Evolutionary conservation across 306 rosid genomes (phyloP), one percentile per base, ranked within the genome.

Genomic region (Hippophae tibetana): DNA sequence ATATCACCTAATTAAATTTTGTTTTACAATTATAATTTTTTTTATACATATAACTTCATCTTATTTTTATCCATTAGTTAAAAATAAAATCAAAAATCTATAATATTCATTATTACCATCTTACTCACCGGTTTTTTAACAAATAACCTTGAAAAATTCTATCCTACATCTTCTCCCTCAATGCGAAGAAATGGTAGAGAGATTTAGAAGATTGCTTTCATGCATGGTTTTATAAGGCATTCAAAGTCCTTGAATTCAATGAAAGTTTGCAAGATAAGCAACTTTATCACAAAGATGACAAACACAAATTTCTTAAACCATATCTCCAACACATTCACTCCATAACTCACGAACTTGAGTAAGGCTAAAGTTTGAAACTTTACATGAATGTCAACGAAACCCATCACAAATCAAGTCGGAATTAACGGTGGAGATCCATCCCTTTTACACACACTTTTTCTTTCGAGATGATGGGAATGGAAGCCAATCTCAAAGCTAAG

Each of bases 381-480:
- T 84, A 57, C 65, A 65, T 82, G 71, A 88, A 83, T 67, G 23
- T 52, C 7, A 60, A 38, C 1, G 53, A 6, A 2, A 7, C 13
- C 13, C 53, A 13, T 12, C 63, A 8, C 5, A 31, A 31, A 31
- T 31, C 38, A 2, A 50, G 46, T 7, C 25, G 55, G 0, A 60
- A 43, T 12, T 71, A 54, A 10, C 72, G 82, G 68, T 93, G 97
- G 97, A 77, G 70, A 69, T 78, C 95, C 0, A 70, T 77, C 54
- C 85, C 83, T 60, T 86, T 88, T 76, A 74, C 67, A 43, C 97
- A 93, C 43, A 97, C 99, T 0, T 79, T 97, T 1, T 86, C 90
- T 7, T 71, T 93, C 23, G 99, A 88, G 3, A 86, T 95, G 4
- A 82, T 93, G 10, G 69, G 86, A 26, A 88, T 93, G 97, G 97